Evolutionary conservation across 2,329 filamentous ascomycete species (phyloP).

Genomic region (Claviceps sp.): DNA sequence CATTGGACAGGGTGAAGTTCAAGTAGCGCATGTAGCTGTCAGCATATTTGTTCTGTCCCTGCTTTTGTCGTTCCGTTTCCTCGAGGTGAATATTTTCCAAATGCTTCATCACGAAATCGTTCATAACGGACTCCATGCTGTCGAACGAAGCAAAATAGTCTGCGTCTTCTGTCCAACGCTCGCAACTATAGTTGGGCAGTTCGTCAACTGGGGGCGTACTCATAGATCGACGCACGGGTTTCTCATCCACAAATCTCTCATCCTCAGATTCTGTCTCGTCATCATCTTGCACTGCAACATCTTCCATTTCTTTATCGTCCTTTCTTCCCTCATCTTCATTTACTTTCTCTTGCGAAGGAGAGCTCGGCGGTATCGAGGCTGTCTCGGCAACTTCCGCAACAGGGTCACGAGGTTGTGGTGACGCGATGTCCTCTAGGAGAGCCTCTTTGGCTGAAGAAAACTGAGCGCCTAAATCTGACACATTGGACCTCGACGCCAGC

Average conservation of each 20-base stretch:
- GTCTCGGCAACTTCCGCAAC: constrained; percentile 15
- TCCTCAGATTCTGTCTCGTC: constrained; percentile 40
- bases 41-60: constrained; percentile 28
- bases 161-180: constrained; percentile 35
- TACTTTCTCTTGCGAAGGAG: constrained; percentile 26
- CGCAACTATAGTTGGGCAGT: constrained; percentile 33
- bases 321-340: neutral
- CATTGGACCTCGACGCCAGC: constrained; percentile 2
- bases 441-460: neutral
- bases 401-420: neutral
- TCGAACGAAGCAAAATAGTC: constrained; percentile 28
- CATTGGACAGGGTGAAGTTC: constrained; percentile 41
- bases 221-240: constrained; percentile 36
- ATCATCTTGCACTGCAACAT: constrained; percentile 25
- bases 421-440: neutral
- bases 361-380: constrained; percentile 27
- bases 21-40: constrained; percentile 38
- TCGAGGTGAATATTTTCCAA: constrained; percentile 28
- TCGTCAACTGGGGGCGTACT: constrained; percentile 41
- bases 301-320: neutral
- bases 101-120: constrained; percentile 32
- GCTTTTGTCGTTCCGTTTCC: constrained; percentile 24
- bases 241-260: constrained; percentile 34
- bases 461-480: constrained; percentile 1
- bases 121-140: constrained; percentile 25